phyloP scores from a whole-genome alignment of 768 basidiomycete species.

The Leucocoprinus leucothites region DNA sequence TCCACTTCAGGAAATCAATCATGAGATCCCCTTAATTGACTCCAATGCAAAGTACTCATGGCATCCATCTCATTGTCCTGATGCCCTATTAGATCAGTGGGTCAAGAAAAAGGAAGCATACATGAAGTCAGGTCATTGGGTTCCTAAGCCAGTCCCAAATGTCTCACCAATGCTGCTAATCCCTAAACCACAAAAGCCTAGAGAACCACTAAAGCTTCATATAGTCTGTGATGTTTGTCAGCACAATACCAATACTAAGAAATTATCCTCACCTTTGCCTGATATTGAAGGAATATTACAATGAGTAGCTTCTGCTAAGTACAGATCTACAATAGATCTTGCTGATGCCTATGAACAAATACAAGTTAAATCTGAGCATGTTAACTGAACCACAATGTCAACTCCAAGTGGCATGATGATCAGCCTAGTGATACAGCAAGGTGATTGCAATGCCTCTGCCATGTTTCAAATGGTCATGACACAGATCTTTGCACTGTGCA shows the following conservation, averaged over 20 bases:
- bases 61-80: conserved; percentile 34
- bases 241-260: conserved; percentile 35
- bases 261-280: conserved; percentile 35
- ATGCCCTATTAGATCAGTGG: conserved; percentile 29
- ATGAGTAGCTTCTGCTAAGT: conserved; percentile 25
- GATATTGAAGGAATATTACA: conserved; percentile 36
- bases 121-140: conserved; percentile 24
- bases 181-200: conserved; percentile 23
- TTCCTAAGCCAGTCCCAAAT: conserved; percentile 24
- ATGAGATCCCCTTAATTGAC: conserved; percentile 38
- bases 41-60: conserved; percentile 26
- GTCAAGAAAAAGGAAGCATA: conserved; percentile 26
- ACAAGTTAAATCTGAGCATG: conserved; percentile 23
- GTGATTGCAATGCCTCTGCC: conserved; percentile 21
- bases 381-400: conserved; percentile 22
- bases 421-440: conserved; percentile 31
- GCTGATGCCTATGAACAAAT: conserved; percentile 43
- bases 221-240: conserved; percentile 34
- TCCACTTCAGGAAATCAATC: conserved; percentile 32
- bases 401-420: conserved; percentile 34
- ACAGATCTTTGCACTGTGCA: conserved; percentile 1
- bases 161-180: conserved; percentile 34
- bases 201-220: conserved; percentile 16
- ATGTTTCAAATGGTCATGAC: conserved; percentile 37
- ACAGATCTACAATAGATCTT: conserved; percentile 32